Conservation (phyloP, 768 basidiomycete species). For the button mushroom (Agaricus bisporus) region DNA sequence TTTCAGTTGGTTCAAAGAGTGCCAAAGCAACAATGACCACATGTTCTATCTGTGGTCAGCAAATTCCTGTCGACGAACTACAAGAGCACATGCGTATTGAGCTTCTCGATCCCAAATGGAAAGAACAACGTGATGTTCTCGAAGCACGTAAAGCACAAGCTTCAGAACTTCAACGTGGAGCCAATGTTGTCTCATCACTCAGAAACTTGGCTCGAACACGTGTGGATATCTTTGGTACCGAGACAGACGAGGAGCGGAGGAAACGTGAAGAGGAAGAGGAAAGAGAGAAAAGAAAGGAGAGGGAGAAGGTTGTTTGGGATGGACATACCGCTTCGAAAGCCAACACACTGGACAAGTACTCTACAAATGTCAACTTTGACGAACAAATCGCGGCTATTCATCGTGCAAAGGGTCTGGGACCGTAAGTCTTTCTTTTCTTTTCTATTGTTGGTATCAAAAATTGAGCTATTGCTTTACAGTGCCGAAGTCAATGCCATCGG, state of each 20-base stretch:
- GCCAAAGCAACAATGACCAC: conserved; percentile 72
- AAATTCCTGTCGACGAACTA: conserved; percentile 91
- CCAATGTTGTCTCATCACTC: conserved; percentile 91
- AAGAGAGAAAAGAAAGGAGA: conserved; percentile 72
- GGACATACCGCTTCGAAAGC: conserved; percentile 95
- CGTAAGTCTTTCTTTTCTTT: conserved; percentile 43
- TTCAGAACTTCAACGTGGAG: conserved; percentile 82
- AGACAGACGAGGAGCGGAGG: conserved; percentile 86
- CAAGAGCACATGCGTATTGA: conserved; percentile 99
- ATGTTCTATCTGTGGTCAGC: conserved; percentile 92
- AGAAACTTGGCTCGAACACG: conserved; percentile 91
- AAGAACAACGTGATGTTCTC: conserved; percentile 84
- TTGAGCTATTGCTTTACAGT: conserved; percentile 24
- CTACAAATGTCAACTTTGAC: conserved; percentile 89
- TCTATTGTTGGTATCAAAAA: conserved; percentile 12
- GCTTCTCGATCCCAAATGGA: conserved; percentile 95
- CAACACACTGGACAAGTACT: conserved; percentile 88
- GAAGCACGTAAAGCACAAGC: conserved; percentile 89
- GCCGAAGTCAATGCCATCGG: conserved; percentile 79
- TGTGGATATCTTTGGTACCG: conserved; percentile 95
- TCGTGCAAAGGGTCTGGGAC: conserved; percentile 84
- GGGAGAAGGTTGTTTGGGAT: conserved; percentile 97
- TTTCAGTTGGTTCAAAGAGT: conserved; percentile 59
- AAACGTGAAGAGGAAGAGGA: conserved; percentile 86
- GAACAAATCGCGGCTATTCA: conserved; percentile 98